These are phyloP conservation scores for Podaxis mareebaensis DNA, from an alignment of 768 basidiomycete species.

Conservation along the genomic window DNA sequence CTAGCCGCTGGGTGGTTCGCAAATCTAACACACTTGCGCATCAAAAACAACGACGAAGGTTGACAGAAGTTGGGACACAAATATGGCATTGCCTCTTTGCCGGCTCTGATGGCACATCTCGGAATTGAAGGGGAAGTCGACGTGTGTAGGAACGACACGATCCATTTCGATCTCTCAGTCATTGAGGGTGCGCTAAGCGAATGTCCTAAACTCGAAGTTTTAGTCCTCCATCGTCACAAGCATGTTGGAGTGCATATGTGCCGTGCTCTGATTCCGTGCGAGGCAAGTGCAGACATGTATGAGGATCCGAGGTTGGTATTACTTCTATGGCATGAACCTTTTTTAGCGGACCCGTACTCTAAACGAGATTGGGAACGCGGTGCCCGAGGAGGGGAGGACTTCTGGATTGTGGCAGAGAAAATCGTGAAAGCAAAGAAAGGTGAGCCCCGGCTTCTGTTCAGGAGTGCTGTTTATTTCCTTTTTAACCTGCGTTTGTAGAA, in stretches of 20 bases:
- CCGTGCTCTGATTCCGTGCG: no score
- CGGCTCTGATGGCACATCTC: background rate
- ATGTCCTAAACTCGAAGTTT: background rate
- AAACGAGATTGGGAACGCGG: background rate
- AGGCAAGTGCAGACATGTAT: background rate
- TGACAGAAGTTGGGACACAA: background rate
- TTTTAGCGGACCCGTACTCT: background rate
- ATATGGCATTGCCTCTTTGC: background rate
- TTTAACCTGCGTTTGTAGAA: background rate
- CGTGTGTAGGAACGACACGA: background rate
- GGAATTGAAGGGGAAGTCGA: background rate
- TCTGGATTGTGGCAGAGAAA: background rate
- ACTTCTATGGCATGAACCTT: background rate
- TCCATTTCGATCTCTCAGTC: background rate
- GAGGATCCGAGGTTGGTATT: background rate
- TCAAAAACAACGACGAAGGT: no score
- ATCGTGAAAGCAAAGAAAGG: background rate
- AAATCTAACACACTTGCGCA: no score
- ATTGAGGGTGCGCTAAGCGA: background rate
- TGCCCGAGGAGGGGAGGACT: background rate
- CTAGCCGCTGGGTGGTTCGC: no score
- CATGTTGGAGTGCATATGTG: background rate
- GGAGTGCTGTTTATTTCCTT: background rate
- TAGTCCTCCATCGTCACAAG: background rate
- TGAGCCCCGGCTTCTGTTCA: background rate